Evolutionary conservation across 1,284 basidiomycete genomes (phyloP).

Genomic region (Trametes polyzona): DNA sequence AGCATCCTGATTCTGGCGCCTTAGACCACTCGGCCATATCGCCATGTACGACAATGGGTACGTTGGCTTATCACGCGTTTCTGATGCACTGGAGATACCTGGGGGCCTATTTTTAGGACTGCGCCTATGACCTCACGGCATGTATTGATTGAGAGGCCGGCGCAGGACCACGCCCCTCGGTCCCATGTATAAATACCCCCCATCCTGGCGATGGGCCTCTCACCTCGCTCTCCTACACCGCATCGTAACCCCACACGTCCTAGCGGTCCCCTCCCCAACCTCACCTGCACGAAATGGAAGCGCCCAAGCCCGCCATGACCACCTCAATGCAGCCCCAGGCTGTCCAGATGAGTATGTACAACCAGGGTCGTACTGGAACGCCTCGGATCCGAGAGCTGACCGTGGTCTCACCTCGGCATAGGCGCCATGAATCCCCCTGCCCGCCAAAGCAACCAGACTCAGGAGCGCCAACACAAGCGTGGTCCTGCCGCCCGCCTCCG

Average conservation of each 20-base stretch:
- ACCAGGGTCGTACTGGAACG: background rate
- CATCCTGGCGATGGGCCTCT: background rate
- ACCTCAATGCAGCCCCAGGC: conserved; percentile 53
- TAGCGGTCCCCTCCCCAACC: background rate
- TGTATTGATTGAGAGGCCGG: background rate
- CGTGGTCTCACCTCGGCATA: conserved; percentile 22
- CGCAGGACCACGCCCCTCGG: conserved; percentile 9
- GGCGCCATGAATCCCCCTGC: conserved; percentile 46
- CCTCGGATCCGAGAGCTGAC: too few species aligned
- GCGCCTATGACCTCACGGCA: conserved; percentile 16
- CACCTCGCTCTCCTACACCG: conserved; percentile 4
- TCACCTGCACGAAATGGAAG: conserved; percentile 32
- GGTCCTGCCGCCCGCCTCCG: conserved; percentile 51
- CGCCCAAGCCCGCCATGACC: conserved; percentile 42
- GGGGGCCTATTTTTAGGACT: conserved; percentile 13
- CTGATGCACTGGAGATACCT: background rate
- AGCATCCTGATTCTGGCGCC: conserved; percentile 27
- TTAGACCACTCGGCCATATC: conserved; percentile 29
- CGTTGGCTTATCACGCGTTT: too few species aligned
- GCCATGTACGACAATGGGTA: background rate
- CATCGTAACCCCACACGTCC: background rate
- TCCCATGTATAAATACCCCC: conserved; percentile 6
- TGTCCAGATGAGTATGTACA: conserved; percentile 56
- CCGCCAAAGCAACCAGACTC: conserved; percentile 34
- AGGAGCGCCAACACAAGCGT: conserved; percentile 44